These are phyloP conservation scores for Cystoisospora suis DNA, from an alignment of 169 alveolate species.

Conservation along the genomic window DNA sequence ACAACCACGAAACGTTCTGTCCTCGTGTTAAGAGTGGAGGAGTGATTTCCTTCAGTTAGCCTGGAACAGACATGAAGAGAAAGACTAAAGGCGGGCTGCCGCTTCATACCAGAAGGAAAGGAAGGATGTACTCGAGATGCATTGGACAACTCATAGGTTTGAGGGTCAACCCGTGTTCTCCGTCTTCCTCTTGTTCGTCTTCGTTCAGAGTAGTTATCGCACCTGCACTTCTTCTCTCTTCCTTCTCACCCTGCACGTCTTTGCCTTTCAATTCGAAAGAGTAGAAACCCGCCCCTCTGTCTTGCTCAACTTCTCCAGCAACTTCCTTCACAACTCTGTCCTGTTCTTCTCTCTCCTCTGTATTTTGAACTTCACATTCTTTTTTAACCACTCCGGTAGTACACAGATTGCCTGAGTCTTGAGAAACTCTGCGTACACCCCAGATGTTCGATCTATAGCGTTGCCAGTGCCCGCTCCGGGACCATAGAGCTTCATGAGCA, in stretches of 20 bases:
- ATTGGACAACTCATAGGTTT: constrained; percentile 65
- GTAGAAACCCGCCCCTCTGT: too few relatives aligned
- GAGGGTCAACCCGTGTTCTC: neutral
- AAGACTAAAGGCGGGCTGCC: too few relatives aligned
- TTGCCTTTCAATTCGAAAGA: neutral
- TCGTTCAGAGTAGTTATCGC: neutral
- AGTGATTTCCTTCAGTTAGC: too few relatives aligned
- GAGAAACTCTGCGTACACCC: neutral
- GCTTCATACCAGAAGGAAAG: constrained; percentile 2
- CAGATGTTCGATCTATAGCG: constrained; percentile 92
- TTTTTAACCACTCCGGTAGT: neutral
- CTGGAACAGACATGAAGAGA: too few relatives aligned
- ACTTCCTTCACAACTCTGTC: neutral
- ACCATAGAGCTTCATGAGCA: constrained; percentile 90
- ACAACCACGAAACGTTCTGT: too few relatives aligned
- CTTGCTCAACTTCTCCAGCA: neutral
- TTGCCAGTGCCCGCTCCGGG: constrained; percentile 98
- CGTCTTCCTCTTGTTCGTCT: neutral
- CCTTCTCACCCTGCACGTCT: neutral
- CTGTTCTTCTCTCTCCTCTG: neutral
- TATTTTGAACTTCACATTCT: neutral
- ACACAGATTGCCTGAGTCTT: neutral
- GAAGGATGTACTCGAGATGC: constrained; percentile 30
- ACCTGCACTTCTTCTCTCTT: neutral
- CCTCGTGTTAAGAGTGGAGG: too few relatives aligned